Evolutionary conservation across 2,329 filamentous ascomycete genomes (phyloP).

Genomic region (Sclerotinia spermophila): DNA sequence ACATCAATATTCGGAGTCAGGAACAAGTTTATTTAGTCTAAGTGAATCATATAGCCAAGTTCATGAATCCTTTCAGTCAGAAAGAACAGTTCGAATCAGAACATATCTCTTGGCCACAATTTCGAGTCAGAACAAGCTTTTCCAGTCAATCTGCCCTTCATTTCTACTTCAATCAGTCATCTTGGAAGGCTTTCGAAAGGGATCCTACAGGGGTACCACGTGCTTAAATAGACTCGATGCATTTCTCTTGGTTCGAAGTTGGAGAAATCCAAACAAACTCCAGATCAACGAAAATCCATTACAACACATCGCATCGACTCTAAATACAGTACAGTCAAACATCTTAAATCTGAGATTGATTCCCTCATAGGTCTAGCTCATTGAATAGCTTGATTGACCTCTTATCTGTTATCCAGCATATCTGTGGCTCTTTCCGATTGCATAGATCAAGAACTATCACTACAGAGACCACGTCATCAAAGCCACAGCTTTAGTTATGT

Average conservation of each 20-base stretch:
- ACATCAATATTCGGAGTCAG: neutral
- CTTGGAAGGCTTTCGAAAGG: neutral
- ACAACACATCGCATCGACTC: neutral
- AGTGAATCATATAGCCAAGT: neutral
- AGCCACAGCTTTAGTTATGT: neutral
- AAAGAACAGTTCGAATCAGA: neutral
- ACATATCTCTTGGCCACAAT: neutral
- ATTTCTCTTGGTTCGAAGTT: neutral
- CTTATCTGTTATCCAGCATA: neutral
- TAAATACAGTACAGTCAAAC: neutral
- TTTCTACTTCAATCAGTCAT: neutral
- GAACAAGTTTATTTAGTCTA: neutral
- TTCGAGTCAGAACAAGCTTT: neutral
- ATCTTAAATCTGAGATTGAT: neutral
- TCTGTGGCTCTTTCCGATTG: neutral
- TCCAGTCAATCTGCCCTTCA: neutral
- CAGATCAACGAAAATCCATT: neutral
- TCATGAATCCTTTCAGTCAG: neutral
- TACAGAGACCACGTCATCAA: neutral
- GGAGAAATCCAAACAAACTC: neutral
- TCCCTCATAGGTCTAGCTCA: neutral
- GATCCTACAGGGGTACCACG: neutral
- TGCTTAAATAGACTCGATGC: neutral
- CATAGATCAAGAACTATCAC: neutral
- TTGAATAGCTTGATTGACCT: neutral